Base-by-base conservation (phyloP, 2,329 filamentous ascomycete species). In the Fonsecaea erecta region DNA sequence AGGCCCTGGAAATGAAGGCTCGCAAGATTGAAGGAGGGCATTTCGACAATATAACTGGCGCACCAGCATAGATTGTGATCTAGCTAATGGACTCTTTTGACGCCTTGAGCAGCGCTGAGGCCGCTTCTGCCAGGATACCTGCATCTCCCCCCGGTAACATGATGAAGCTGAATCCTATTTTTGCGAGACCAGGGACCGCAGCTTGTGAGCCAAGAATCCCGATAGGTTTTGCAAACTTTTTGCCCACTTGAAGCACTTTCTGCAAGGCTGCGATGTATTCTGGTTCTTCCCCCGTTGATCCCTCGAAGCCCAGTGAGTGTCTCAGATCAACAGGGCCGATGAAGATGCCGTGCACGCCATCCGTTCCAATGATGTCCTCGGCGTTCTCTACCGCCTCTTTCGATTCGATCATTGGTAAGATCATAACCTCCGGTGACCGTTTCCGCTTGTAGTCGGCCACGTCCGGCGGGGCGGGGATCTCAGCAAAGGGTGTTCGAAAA, bases 331-430 rank as follows among this genome's bases (percentile, higher is more conserved):
- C 54, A 1, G 63, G 63, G 1, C 63, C 63, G n/a, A 66, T 56
- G 40, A 66, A 66, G 18, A 62, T 51, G 1, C 53, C 59, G 26
- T 43, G 48, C 5, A 66, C 63, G 26, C 63, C 63, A 4, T 62
- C 53, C 4, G 53, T 24, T 12, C 53, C 53, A 3, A 62, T 34
- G 18, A 66, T 66, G 4, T 54, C 53, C 28, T 66, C 59, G 35
- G 54, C 59, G 24, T 66, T 62, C 4, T 62, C 59, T 16, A 66
- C 43, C 6, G 58, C 63, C 9, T 62, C 60, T 9, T 9, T 35
- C 11, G 63, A 62, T 34, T 66, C 63, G 16, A 66, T 66, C 58
- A 66, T 66, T 2, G 63, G 59, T 24, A 66, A 24, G 21, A 66
- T 51, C 8, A 51, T 26, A n/a, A 53, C 60, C 7, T 48, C 35